Conservation (phyloP, 129 eudicot species). For the Scalesia atractyloides region DNA sequence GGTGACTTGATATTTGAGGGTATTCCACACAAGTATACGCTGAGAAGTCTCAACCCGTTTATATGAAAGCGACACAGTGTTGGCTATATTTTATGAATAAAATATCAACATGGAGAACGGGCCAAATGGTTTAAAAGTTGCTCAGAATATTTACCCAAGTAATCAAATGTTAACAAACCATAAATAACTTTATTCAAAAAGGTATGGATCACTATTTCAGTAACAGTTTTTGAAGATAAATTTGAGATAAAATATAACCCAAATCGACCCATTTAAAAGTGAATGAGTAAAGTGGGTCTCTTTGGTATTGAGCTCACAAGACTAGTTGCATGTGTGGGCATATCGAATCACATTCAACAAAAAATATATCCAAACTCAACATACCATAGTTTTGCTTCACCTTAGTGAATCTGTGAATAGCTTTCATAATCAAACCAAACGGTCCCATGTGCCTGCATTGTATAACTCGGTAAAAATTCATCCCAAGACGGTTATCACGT, state of each 20-base stretch:
- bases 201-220: not conserved
- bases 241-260: too few relatives aligned
- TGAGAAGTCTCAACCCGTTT: not conserved
- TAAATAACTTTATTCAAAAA: not conserved
- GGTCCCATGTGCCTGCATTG: slow-evolving; percentile 85
- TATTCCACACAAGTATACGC: not conserved
- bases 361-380: slow-evolving; percentile 21
- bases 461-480: slow-evolving; percentile 5
- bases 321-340: not conserved
- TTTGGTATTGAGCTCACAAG: too few relatives aligned
- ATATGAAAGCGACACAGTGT: too few relatives aligned
- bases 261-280: too few relatives aligned
- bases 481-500: not conserved
- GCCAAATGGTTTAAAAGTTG: slow-evolving; percentile 1
- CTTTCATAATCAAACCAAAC: slow-evolving; percentile 68
- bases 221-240: not conserved
- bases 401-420: slow-evolving; percentile 66
- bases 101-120: not conserved
- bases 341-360: not conserved
- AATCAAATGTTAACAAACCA: not conserved
- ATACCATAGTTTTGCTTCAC: slow-evolving; percentile 89
- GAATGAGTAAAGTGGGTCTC: too few relatives aligned
- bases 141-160: not conserved
- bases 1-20: too few relatives aligned
- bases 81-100: not conserved